Percentiles rank a stretch among this genome's conserved stretches.
Evolutionary conservation across 2,329 filamentous ascomycete species (phyloP).

Genomic region (Moelleriella libera): DNA sequence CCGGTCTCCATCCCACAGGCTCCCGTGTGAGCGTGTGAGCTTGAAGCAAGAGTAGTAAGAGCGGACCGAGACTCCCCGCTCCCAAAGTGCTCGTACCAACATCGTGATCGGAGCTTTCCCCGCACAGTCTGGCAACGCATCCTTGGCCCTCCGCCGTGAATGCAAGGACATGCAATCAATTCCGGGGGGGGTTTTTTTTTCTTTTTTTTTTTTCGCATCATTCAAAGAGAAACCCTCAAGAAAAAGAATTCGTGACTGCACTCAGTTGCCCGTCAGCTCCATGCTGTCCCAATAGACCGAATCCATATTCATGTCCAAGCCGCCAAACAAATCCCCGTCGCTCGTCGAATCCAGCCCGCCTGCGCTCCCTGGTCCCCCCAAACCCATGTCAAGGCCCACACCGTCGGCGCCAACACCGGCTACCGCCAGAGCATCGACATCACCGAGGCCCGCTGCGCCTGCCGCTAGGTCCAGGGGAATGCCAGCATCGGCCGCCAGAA

Average conservation of each 20-base stretch:
- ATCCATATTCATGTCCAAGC: constrained; percentile 25
- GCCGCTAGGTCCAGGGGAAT: constrained; percentile 26
- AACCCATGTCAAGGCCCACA: constrained; percentile 29
- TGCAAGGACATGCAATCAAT: too few species aligned
- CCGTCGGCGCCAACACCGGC: constrained; percentile 25
- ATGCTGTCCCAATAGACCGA: constrained; percentile 27
- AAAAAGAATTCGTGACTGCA: background rate
- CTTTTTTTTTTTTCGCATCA: too few species aligned
- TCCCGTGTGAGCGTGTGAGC: too few species aligned
- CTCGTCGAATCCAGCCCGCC: constrained; percentile 14
- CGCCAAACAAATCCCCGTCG: constrained; percentile 25
- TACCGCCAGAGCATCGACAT: constrained; percentile 27
- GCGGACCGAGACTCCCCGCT: too few species aligned
- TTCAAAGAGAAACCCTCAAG: too few species aligned
- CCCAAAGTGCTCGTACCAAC: too few species aligned
- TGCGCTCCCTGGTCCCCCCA: constrained; percentile 21
- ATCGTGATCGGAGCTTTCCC: too few species aligned
- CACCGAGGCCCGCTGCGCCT: constrained; percentile 21
- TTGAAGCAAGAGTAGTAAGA: too few species aligned
- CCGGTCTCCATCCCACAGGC: too few species aligned
- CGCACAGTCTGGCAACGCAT: too few species aligned
- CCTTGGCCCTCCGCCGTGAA: too few species aligned
- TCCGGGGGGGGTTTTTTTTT: too few species aligned
- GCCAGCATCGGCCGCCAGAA: constrained; percentile 25
- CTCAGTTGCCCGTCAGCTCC: constrained; percentile 12